Evolutionary conservation across 805 yeast species (phyloP), one percentile per base, ranked within the genome.

Genomic region (Wickerhamiella allomyrinae): DNA sequence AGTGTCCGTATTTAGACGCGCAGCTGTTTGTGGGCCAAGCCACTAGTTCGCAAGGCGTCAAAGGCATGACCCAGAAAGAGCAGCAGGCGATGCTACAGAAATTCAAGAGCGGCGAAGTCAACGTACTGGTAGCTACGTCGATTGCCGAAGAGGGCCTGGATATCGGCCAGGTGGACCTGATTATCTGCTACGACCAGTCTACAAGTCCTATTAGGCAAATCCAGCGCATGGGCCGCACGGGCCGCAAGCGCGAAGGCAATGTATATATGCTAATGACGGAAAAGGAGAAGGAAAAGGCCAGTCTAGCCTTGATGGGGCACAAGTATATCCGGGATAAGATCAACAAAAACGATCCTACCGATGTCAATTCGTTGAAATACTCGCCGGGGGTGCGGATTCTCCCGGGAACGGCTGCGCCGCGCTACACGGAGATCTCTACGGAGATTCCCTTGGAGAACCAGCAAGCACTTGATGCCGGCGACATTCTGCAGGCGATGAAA

Each of bases 111-210:
- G 95, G 94, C 7, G 67, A 60, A 1, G 73, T 74, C 53, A 93
- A 91, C 55, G 76, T 84, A 7, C 63, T 91, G 17, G 95, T 91
- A 5, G 95, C 97, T 4, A 91, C 99, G 0, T 86, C 95, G 0
- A 89, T 91, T 56, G 99, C 97, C 37, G 99, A 91, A 58, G 99
- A 91, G 66, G 99, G 99, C 36, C 69, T 91, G 49, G 98, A 91
- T 66, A 93, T 91, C 50, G 98, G 98, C 24, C 96, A 93, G 57
- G 99, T 91, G 41, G 98, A 91, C 59, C 58, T 91, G 52, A 89
- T 91, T 50, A 70, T 91, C 7, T 87, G 95, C 56, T 91, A 76
- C 60, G 98, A 91, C 55, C 83, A 95, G 0, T 86, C 96, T 0
- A 70, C 86, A 22, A 84, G 95, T 36, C 96, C 97, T 0, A 89